Evolutionary conservation across 352 stramenopile genomes (phyloP), one percentile per base, ranked within the genome.

Genomic region (Globisporangium iwayamae): DNA sequence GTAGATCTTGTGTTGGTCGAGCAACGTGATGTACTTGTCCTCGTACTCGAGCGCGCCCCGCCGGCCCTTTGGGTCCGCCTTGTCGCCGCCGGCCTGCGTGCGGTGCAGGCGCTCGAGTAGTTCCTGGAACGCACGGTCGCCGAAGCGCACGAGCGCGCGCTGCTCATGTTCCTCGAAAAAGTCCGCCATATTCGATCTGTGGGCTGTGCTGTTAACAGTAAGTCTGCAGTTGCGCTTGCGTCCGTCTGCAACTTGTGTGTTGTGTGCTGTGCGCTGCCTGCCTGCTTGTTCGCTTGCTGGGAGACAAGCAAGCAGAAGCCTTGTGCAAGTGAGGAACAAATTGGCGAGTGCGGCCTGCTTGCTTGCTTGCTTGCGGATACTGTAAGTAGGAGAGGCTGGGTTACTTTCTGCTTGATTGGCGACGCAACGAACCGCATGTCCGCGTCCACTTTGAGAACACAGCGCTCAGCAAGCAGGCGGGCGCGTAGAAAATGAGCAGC

Each of bases 1-100:
- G 65, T 81, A 83, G 60, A 91, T 68, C 43, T 75, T 72, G 65
- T 79, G 81, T 25, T 74, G 72, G 55, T 88, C 81, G 28, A 89
- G 69, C 32, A 80, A 69, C 51, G 82, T 81, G 38, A 89, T 59
- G 62, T 69, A 73, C 57, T 78, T 79, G 57, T 75, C 67, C 10
- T 76, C 67, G 34, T 61, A 56, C 30, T 66, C 61, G 60, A 66
- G 60, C 18, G 60, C 47, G 73, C 75, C 41, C 60, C 63, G 58
- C 65, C 30, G 13, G 46, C 18, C 30, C n/a, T 58, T 57, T n/a
- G 11, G 10, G 7, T 20, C 46, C 10, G 22, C 39, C 13, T n/a
- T 46, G 46, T 22, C 5, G 43, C 18, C 14, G 30, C 48, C 63
- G 22, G 52, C 79, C 68, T 54, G 65, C 52, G 63, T 71, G 65